phyloP scores from a whole-genome alignment of 179 eudicot species.

The Camellia oleifera region DNA sequence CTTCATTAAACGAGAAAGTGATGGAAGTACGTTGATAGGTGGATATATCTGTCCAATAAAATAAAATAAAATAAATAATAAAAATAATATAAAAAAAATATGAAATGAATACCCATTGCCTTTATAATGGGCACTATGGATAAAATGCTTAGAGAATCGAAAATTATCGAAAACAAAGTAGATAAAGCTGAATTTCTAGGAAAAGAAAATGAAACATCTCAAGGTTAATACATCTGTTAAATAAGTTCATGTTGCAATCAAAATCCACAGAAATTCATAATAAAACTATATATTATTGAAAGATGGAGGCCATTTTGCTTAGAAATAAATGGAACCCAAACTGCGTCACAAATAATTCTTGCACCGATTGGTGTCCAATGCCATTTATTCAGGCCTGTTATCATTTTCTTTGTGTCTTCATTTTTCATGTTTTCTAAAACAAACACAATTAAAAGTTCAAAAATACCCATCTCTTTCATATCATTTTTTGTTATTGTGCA shows the following conservation, averaged over 20 bases:
- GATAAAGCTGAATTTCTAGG: not conserved
- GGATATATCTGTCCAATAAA: slow-evolving; percentile 75
- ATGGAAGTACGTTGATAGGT: slow-evolving; percentile 96
- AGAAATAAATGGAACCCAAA: not conserved
- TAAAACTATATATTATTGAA: not conserved
- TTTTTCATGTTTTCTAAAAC: too few relatives aligned
- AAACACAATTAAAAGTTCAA: too few relatives aligned
- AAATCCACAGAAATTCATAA: not conserved
- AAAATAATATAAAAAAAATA: too few relatives aligned
- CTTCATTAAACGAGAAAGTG: slow-evolving; percentile 97
- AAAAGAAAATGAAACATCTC: not conserved
- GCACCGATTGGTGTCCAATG: not conserved
- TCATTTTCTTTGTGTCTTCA: too few relatives aligned
- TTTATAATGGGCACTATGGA: not conserved
- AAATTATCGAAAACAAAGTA: not conserved
- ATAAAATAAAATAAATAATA: not conserved
- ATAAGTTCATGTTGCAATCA: not conserved
- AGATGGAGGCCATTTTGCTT: not conserved
- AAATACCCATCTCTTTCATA: too few relatives aligned
- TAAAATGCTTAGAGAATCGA: not conserved
- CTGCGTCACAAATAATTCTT: not conserved
- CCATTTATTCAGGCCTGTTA: not conserved
- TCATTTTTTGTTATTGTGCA: too few relatives aligned
- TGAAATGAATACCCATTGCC: not conserved
- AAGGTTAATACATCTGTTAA: not conserved